A percentile compares a stretch with the other conserved stretches of the same genome.
Conservation (phyloP, 2,329 filamentous ascomycete genomes). For the Curvularia lunata region DNA sequence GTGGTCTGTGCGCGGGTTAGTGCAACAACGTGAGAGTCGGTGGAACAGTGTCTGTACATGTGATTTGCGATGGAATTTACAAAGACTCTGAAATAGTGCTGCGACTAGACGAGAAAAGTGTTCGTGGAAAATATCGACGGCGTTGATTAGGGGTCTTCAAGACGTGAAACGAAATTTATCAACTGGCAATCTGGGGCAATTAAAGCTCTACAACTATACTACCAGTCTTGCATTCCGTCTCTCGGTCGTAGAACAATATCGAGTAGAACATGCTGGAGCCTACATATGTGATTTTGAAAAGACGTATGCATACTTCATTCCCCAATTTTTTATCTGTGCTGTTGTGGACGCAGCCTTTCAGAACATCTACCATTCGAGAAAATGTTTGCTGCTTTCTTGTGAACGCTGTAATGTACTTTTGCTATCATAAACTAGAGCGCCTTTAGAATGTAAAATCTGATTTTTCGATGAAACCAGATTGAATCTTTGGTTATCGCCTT, state of each 20-base stretch:
- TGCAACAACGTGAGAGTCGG: neutral
- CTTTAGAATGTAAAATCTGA: no score
- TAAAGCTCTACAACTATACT: neutral
- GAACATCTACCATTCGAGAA: no score
- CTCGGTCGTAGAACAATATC: neutral
- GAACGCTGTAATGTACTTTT: no score
- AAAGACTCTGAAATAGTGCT: neutral
- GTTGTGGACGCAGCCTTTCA: no score
- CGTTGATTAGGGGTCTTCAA: neutral
- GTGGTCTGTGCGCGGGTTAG: slow-evolving; percentile 7
- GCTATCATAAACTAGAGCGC: no score
- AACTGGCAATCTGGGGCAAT: neutral
- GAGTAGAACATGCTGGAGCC: neutral
- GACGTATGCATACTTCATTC: no score
- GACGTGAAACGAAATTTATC: neutral
- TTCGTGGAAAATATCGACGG: neutral
- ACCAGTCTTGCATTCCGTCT: neutral
- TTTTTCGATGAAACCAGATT: no score
- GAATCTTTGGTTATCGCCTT: no score
- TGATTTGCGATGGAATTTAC: neutral
- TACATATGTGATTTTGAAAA: neutral
- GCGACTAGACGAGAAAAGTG: neutral
- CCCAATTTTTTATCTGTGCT: no score
- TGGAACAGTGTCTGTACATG: neutral
- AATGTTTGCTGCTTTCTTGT: no score